phyloP scores from a whole-genome alignment of 164 flowering plant species.

The Dillenia turbinata region DNA sequence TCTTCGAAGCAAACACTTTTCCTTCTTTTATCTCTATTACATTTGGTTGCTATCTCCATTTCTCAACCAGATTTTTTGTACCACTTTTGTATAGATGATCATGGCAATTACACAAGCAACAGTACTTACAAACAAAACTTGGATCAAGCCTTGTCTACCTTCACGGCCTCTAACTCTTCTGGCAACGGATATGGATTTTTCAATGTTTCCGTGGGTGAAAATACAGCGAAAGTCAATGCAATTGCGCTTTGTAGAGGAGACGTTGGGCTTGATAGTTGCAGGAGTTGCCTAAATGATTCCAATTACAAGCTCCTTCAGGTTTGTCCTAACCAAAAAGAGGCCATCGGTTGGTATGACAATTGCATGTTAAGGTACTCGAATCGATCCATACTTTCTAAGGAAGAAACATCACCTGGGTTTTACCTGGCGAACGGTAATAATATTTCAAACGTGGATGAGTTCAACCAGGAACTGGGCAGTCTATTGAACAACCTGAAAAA shows the following conservation, averaged over 20 bases:
- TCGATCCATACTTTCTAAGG: constrained; percentile 1
- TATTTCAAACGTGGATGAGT: constrained; percentile 2
- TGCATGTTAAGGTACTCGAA: constrained; percentile 27
- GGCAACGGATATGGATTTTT: constrained; percentile 4
- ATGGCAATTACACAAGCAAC: constrained; percentile 3
- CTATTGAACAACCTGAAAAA: neutral
- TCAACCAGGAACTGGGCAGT: neutral
- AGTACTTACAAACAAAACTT: constrained; percentile 13
- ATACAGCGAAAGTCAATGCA: too few species aligned
- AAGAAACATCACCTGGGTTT: neutral
- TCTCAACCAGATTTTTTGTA: too few species aligned
- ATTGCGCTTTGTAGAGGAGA: constrained; percentile 20
- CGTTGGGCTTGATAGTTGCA: neutral
- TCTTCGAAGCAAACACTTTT: too few species aligned
- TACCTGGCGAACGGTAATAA: neutral
- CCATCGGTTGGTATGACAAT: constrained; percentile 25
- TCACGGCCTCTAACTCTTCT: constrained; percentile 8
- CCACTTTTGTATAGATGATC: too few species aligned
- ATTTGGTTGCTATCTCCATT: too few species aligned
- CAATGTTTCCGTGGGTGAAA: constrained; percentile 8
- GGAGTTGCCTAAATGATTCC: constrained; percentile 2
- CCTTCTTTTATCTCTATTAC: too few species aligned
- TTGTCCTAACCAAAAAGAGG: constrained; percentile 9
- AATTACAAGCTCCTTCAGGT: neutral
- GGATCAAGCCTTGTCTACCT: constrained; percentile 8